phyloP scores from a whole-genome alignment of 768 basidiomycete genomes.

The Lentinula sp. region DNA sequence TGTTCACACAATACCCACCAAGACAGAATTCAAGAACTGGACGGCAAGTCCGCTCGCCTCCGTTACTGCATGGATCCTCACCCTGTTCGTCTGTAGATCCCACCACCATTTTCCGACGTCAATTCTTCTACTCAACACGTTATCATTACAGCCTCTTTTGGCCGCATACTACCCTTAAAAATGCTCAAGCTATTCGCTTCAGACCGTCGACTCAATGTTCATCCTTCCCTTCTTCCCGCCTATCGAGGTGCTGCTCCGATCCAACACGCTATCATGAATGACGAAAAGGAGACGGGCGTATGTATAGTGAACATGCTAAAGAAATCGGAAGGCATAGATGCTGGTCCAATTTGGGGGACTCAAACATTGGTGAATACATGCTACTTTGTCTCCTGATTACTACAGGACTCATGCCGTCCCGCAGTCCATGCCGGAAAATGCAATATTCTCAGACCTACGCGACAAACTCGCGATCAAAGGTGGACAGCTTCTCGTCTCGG shows the following conservation, averaged over 20 bases:
- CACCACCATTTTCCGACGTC: conserved; percentile 29
- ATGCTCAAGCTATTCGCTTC: conserved; percentile 59
- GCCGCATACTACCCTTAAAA: conserved; percentile 66
- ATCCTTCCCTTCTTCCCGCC: conserved; percentile 80
- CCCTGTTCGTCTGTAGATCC: conserved; percentile 19
- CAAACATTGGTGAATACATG: conserved; percentile 43
- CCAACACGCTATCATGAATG: conserved; percentile 72
- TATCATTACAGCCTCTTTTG: conserved; percentile 86
- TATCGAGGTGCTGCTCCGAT: conserved; percentile 93
- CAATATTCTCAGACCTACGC: conserved; percentile 51
- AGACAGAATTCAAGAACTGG: conserved; percentile 60
- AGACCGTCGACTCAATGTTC: conserved; percentile 70
- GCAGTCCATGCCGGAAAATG: conserved; percentile 47
- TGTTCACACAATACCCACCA: conserved; percentile 57
- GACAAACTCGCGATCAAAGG: conserved; percentile 56
- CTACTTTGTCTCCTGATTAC: neutral
- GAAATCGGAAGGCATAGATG: conserved; percentile 66
- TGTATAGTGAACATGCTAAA: conserved; percentile 76
- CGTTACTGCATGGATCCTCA: neutral
- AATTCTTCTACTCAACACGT: conserved; percentile 38
- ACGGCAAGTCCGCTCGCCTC: conserved; percentile 33
- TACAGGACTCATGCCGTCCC: neutral
- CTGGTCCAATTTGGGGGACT: conserved; percentile 63
- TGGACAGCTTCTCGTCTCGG: conserved; percentile 64
- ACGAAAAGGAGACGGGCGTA: conserved; percentile 67